Base-by-base conservation (phyloP, 352 stramenopile species). In the Globisporangium barbulae region DNA sequence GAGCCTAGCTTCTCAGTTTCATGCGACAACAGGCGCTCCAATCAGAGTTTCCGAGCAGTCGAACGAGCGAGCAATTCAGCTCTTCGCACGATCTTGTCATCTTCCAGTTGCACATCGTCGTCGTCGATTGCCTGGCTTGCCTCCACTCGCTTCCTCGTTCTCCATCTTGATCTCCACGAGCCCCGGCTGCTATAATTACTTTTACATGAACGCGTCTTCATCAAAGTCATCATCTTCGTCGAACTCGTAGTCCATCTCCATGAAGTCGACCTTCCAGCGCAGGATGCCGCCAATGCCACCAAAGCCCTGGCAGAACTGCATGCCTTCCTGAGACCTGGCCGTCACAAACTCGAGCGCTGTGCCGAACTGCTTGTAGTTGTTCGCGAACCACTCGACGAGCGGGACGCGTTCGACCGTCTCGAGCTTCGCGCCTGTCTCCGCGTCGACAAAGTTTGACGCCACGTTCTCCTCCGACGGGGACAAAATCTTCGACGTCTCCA, bases 221-320 rank as follows among this genome's bases (percentile, higher is more conserved):
- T 92, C 83, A 79, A 96, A 96, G 72, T 91, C 80, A 63, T 97
- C 88, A 70, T 91, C 83, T 76, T 93, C 83, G 72, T 98, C 91
- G 66, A 86, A 87, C 57, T 97, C 89, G 74, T 98, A 97, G 59
- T 98, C 97, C 75, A 99, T 84, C 75, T 99, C 94, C 64, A 97
- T 90, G 81, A 99, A 99, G 85, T 99, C 96, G 19, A 99, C 96
- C 78, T 99, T 98, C 97, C 97, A 99, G 68, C 98, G 89, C 21
- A 99, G 75, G 62, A 99, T 98, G 44, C 97, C 98, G 50, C 98
- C 98, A 58, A 99, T 99, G 44, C 98, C 98, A 68, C 98, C 98
- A 79, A 99, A 99, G 57, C 98, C 98, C 73, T 99, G 98, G 72
- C 97, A 98, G 74, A 99, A 99, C 79, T 99, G 98, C 64, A 95